These are phyloP conservation scores for Emergomyces africanus DNA, from an alignment of 2,329 filamentous ascomycete genomes.

Conservation along the genomic window DNA sequence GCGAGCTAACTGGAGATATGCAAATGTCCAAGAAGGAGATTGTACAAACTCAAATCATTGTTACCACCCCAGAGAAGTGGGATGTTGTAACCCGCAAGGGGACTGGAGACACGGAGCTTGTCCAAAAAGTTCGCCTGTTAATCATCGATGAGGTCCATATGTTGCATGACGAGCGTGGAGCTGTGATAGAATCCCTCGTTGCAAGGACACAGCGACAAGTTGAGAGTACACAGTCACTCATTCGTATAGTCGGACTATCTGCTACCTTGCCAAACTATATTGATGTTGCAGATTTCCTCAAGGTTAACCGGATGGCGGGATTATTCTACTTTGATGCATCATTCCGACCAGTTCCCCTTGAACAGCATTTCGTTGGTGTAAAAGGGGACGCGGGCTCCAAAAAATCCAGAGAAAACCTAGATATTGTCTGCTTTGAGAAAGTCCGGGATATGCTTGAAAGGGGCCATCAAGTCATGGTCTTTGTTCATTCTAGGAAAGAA, in stretches of 20 bases:
- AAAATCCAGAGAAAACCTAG: conserved; percentile 76
- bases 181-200: conserved; percentile 90
- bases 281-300: conserved; percentile 93
- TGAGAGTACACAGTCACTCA: conserved; percentile 93
- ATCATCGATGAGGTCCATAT: conserved; percentile 99
- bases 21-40: conserved; percentile 96
- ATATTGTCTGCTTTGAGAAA: conserved; percentile 81
- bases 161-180: conserved; percentile 94
- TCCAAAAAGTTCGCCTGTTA: conserved; percentile 88
- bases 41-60: conserved; percentile 90
- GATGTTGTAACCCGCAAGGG: conserved; percentile 96
- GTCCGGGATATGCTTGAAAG: conserved; percentile 80
- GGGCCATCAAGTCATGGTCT: conserved; percentile 98
- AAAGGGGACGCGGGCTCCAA: conserved; percentile 58
- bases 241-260: conserved; percentile 89
- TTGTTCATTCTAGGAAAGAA: conserved; percentile 93
- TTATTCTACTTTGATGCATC: conserved; percentile 96
- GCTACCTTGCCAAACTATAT: conserved; percentile 94
- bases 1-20: conserved; percentile 97
- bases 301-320: conserved; percentile 84
- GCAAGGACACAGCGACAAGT: conserved; percentile 92
- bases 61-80: conserved; percentile 99
- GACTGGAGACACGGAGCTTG: conserved; percentile 91
- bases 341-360: conserved; percentile 87
- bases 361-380: conserved; percentile 95